A percentile compares a stretch with the other conserved stretches of the same genome.
These are phyloP conservation scores for Apophysomyces trapeziformis DNA, from an alignment of 371 early-diverging fungal species.

Conservation along the genomic window DNA sequence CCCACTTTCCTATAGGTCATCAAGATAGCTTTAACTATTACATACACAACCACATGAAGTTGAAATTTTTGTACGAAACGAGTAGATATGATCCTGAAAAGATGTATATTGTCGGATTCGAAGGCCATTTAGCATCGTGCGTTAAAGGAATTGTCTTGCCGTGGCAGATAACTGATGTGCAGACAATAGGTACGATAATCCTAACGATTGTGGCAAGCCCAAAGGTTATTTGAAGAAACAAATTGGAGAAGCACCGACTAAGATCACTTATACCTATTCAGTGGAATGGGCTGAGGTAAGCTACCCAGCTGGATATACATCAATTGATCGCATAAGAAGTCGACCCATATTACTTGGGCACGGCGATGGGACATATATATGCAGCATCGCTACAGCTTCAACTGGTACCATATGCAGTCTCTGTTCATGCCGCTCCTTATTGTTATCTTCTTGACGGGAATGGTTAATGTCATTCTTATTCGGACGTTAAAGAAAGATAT, in stretches of 20 bases:
- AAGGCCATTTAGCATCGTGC: slow-evolving; percentile 62
- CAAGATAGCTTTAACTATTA: slow-evolving; percentile 27
- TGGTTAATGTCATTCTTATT: slow-evolving; percentile 86
- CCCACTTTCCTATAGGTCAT: slow-evolving; percentile 20
- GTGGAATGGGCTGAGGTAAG: slow-evolving; percentile 63
- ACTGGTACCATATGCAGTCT: no score
- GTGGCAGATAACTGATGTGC: not conserved
- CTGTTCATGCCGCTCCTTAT: slow-evolving; percentile 55
- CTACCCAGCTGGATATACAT: not conserved
- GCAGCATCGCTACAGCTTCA: not conserved
- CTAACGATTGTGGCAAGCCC: slow-evolving; percentile 29
- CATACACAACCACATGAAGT: slow-evolving; percentile 61
- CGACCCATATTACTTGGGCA: slow-evolving; percentile 54
- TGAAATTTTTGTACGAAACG: slow-evolving; percentile 60
- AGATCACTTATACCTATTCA: slow-evolving; percentile 63
- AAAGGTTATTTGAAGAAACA: slow-evolving; percentile 34
- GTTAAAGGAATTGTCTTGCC: not conserved
- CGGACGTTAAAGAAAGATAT: slow-evolving; percentile 88
- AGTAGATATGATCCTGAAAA: slow-evolving; percentile 32
- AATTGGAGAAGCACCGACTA: slow-evolving; percentile 33
- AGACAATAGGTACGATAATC: slow-evolving; percentile 27
- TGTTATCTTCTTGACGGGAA: slow-evolving; percentile 76
- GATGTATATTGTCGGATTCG: slow-evolving; percentile 63
- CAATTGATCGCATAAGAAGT: slow-evolving; percentile 14
- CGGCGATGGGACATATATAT: slow-evolving; percentile 63